Evolutionary conservation across 768 basidiomycete species (phyloP), one percentile per base, ranked within the genome.

Genomic region (Coprinopsis marcescibilis): DNA sequence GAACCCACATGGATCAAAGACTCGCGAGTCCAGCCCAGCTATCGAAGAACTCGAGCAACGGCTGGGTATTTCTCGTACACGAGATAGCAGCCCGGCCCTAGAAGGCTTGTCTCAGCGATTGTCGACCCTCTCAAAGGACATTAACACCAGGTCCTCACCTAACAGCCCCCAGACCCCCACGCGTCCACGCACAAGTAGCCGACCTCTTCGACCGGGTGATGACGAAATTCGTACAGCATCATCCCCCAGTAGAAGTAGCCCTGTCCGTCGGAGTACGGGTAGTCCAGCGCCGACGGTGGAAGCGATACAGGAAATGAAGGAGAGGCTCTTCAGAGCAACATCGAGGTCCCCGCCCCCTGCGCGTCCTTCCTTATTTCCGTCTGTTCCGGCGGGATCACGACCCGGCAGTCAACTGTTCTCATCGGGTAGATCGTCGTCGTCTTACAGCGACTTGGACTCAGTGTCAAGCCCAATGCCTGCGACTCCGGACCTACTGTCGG

Each of bases 231-330:
- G 60, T 13, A 57, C 61, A 33, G 46, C 48, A 46, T 50, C 60
- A 33, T 48, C 49, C 34, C 51, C 50, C 32, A 50, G 52, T 46
- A 62, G 50, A 43, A 51, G 52, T 4, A 65, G 56, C 23, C 62
- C 63, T 27, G 29, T 57, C 12, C 57, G 57, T 20, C 51, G 52
- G 26, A 63, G 60, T 32, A 46, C 44, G 0, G 57, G 56, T 26
- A 69, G 60, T 51, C 63, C 69, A 25, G 56, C 55, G 17, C 67
- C 72, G 5, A 72, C 73, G 4, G 57, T 65, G 21, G 76, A 78
- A 19, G 77, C 78, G 2, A 66, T 81, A 37, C 75, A 81, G 57
- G 76, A 81, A 54, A 79, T 83, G 77, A 85, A 82, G 61, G 70
- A 64, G 53, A 66, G 79, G 32, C 75, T 82, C 53, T 60, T 79